These are phyloP conservation scores for Vigna radiata DNA, from an alignment of 306 rosid species.

Conservation along the genomic window DNA sequence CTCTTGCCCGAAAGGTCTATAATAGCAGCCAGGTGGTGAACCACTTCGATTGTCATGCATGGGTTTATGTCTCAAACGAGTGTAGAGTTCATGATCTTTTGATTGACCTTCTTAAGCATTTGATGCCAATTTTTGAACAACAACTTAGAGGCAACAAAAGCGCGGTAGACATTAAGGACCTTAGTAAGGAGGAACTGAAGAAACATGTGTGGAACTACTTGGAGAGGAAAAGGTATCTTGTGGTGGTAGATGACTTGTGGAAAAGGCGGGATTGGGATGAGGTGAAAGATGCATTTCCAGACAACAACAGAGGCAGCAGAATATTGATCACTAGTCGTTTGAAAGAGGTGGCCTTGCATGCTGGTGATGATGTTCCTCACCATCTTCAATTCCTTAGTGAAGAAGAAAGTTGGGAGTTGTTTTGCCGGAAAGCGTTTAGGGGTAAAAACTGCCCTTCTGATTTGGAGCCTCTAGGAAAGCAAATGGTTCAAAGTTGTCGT, in stretches of 20 bases:
- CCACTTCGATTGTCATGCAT: neutral
- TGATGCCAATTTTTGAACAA: neutral
- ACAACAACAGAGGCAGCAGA: slow-evolving; percentile 27
- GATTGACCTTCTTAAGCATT: neutral
- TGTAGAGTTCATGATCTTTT: neutral
- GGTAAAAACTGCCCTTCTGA: slow-evolving; percentile 9
- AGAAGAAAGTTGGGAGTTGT: slow-evolving; percentile 46
- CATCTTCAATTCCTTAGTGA: slow-evolving; percentile 3
- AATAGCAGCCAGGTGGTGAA: neutral
- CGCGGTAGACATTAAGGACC: neutral
- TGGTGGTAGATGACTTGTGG: slow-evolving; percentile 41
- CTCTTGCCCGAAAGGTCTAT: slow-evolving; percentile 33
- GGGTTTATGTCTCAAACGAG: slow-evolving; percentile 7
- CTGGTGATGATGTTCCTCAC: slow-evolving; percentile 14
- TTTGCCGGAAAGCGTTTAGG: slow-evolving; percentile 33
- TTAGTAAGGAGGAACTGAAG: slow-evolving; percentile 31
- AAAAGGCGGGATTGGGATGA: slow-evolving; percentile 23
- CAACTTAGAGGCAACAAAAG: neutral
- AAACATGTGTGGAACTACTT: neutral
- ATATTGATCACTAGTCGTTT: slow-evolving; percentile 41
- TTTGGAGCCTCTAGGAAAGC: neutral
- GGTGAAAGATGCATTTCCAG: slow-evolving; percentile 12
- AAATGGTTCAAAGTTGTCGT: slow-evolving; percentile 31
- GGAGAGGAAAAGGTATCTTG: neutral
- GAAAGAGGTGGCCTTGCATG: slow-evolving; percentile 27